A percentile compares a stretch with the other conserved stretches of the same genome.
Evolutionary conservation across 192 early-diverging fungal species (phyloP).

Genomic region (Coemansia sp.): DNA sequence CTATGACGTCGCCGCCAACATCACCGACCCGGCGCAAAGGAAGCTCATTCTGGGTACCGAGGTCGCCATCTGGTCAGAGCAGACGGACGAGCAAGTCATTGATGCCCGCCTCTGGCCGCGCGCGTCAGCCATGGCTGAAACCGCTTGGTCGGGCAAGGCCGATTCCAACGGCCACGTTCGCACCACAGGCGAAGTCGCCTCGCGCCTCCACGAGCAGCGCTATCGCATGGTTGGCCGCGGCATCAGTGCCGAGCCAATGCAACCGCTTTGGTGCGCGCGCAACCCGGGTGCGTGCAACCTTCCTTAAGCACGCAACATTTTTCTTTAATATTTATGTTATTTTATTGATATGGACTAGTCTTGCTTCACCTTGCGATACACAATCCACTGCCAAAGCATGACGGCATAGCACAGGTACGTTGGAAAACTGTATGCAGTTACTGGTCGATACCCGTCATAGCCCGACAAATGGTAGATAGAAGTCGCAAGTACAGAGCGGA

Average conservation of each 20-base stretch:
- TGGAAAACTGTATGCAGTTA: background rate
- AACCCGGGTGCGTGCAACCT: slow-evolving; percentile 55
- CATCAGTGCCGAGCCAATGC: slow-evolving; percentile 65
- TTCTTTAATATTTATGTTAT: background rate
- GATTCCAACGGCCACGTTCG: slow-evolving; percentile 55
- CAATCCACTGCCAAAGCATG: background rate
- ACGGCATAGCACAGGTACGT: background rate
- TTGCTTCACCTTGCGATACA: slow-evolving; percentile 2
- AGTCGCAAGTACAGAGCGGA: background rate
- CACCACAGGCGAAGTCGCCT: slow-evolving; percentile 58
- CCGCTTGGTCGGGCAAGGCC: slow-evolving; percentile 66
- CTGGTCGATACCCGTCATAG: background rate
- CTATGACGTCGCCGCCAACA: slow-evolving; percentile 58
- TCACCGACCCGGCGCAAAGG: slow-evolving; percentile 53
- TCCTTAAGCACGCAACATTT: slow-evolving; percentile 1
- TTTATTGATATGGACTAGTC: background rate
- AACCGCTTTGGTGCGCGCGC: slow-evolving; percentile 71
- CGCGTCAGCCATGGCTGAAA: slow-evolving; percentile 63
- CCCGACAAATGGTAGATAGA: background rate
- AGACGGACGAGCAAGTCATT: slow-evolving; percentile 56
- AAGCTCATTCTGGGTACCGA: slow-evolving; percentile 65
- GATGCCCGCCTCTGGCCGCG: slow-evolving; percentile 70
- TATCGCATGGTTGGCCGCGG: slow-evolving; percentile 68
- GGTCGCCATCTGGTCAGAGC: slow-evolving; percentile 70
- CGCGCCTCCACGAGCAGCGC: slow-evolving; percentile 67